phyloP scores from a whole-genome alignment of 306 rosid species.

The Astragalus membranaceus region DNA sequence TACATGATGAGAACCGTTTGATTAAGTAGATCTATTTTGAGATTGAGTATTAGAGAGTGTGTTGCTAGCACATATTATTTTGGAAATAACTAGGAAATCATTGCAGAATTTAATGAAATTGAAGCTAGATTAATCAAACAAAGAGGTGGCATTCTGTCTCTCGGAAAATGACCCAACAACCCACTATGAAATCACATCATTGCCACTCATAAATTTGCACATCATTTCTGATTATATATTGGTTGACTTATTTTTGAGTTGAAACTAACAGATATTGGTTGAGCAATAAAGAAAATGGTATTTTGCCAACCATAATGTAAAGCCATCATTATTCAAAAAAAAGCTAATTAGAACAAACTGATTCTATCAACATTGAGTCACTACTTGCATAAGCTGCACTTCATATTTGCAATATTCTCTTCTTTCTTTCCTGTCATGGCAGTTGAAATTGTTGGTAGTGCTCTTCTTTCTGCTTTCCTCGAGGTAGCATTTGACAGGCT shows the following conservation, averaged over 20 bases:
- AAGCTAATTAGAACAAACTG: neutral
- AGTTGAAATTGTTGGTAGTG: neutral
- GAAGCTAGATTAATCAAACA: no score
- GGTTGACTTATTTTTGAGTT: no score
- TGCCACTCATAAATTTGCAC: neutral
- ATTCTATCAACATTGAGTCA: neutral
- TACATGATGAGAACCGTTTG: no score
- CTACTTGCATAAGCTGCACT: neutral
- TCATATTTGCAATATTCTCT: neutral
- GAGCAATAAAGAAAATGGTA: neutral
- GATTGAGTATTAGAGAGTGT: no score
- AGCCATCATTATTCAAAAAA: neutral
- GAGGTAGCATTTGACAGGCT: conserved; percentile 11
- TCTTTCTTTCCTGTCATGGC: conserved; percentile 9
- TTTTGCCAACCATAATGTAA: neutral
- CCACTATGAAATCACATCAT: neutral
- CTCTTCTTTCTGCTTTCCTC: conserved; percentile 24
- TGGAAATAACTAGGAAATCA: no score
- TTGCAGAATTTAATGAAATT: no score
- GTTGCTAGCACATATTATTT: no score
- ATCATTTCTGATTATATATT: neutral
- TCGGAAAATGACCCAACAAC: neutral
- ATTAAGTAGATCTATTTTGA: no score
- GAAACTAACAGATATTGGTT: neutral
- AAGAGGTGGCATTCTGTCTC: no score